These are phyloP conservation scores for Tetradesmus lagerheimii DNA, from an alignment of 139 green algal species.

Conservation along the genomic window DNA sequence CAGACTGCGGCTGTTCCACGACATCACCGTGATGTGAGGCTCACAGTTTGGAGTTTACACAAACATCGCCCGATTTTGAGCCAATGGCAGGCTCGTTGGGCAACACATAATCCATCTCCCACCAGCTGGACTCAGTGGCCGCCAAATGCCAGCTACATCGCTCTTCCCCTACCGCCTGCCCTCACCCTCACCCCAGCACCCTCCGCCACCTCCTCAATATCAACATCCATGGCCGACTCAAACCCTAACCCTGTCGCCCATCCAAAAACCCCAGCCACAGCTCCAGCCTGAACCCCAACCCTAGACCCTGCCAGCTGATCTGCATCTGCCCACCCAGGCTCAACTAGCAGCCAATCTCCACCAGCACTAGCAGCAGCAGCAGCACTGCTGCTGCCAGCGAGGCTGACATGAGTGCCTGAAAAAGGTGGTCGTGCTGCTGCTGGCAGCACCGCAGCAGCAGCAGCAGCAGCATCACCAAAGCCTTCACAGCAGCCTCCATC, in stretches of 20 bases:
- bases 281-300: not conserved
- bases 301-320: not conserved
- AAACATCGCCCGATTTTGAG: no score
- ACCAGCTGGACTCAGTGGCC: no score
- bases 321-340: not conserved
- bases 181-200: not conserved
- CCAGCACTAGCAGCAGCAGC: not conserved
- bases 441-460: not conserved
- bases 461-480: not conserved
- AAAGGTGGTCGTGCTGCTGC: not conserved
- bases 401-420: not conserved
- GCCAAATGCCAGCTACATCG: not conserved
- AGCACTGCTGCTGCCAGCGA: not conserved
- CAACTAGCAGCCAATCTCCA: not conserved
- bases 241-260: not conserved
- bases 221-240: not conserved
- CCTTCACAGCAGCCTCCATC: not conserved
- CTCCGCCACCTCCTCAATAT: not conserved
- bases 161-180: not conserved
- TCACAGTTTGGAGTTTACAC: no score
- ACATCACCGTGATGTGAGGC: no score
- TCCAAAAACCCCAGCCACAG: not conserved
- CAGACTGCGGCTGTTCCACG: no score
- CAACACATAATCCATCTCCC: no score
- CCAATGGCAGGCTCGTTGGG: no score